Evolutionary conservation across 345 rosid species (phyloP).

Genomic region (Raphanus sativus): DNA sequence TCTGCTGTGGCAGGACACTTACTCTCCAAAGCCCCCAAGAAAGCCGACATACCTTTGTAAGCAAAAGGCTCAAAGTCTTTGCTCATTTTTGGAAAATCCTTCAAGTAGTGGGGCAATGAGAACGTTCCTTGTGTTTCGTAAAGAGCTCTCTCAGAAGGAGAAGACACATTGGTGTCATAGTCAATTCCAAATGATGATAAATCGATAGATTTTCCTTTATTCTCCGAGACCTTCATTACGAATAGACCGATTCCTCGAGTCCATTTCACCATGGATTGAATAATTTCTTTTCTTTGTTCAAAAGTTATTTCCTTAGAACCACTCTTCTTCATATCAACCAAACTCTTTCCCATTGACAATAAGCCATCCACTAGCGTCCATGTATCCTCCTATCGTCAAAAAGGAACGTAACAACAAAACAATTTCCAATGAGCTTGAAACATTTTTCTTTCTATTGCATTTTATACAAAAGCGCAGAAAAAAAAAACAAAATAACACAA

Average conservation of each 20-base stretch:
- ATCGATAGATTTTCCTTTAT: constrained; percentile 23
- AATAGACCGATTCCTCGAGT: background rate
- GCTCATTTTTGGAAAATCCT: constrained; percentile 15
- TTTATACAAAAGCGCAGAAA: too few species aligned
- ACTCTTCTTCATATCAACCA: constrained; percentile 14
- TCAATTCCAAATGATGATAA: constrained; percentile 23
- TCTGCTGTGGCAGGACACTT: constrained; percentile 20
- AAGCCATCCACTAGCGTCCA: constrained; percentile 13
- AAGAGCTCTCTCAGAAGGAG: constrained; percentile 7
- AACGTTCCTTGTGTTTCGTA: constrained; percentile 17
- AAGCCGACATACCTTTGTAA: constrained; percentile 16
- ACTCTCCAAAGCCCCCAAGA: background rate
- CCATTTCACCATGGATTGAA: constrained; percentile 18
- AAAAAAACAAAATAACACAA: background rate
- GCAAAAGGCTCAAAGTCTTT: constrained; percentile 23
- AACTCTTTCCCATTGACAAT: constrained; percentile 3
- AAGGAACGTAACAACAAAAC: background rate
- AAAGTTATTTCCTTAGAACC: constrained; percentile 17
- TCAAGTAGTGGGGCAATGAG: constrained; percentile 3
- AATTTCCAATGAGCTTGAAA: too few species aligned
- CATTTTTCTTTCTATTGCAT: too few species aligned
- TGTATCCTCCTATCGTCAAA: background rate
- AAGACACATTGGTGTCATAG: background rate
- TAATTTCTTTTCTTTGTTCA: constrained; percentile 7
- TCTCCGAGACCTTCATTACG: constrained; percentile 10